Evolutionary conservation across 169 alveolate species (phyloP).

Genomic region (Perkinsus chesapeaki): DNA sequence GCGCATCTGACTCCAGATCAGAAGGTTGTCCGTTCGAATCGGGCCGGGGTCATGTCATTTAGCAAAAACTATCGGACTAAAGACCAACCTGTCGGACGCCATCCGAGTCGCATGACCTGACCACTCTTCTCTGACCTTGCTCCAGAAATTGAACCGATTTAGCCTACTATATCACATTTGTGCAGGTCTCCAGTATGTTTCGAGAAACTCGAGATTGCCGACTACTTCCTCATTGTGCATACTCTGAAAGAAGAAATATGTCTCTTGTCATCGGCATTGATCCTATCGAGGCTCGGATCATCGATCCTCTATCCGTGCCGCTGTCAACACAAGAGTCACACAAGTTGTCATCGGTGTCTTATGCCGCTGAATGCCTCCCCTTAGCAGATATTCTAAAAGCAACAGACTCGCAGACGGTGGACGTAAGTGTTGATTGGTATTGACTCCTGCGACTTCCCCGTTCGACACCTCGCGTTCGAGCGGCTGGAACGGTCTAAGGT

Average conservation of each 20-base stretch:
- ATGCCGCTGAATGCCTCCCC: neutral
- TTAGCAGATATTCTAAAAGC: neutral
- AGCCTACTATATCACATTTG: neutral
- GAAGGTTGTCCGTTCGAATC: constrained; percentile 1
- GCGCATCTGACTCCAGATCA: neutral
- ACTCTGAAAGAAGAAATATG: neutral
- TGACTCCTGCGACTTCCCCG: neutral
- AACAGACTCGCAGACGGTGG: neutral
- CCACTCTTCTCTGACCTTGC: neutral
- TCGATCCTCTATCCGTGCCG: neutral
- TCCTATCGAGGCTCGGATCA: neutral
- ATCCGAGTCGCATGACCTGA: neutral
- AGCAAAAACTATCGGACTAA: no score
- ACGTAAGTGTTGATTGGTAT: neutral
- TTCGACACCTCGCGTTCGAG: neutral
- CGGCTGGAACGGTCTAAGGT: neutral
- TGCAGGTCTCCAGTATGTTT: neutral
- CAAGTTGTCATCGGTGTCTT: neutral
- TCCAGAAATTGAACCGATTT: neutral
- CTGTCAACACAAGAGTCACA: neutral
- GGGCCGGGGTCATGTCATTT: neutral
- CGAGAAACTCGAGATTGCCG: neutral
- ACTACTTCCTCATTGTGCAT: neutral
- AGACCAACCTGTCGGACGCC: neutral
- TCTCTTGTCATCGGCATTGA: neutral